These are phyloP conservation scores for Coccomyxa subellipsoidea DNA, from an alignment of 163 green algal genomes.

Conservation along the genomic window DNA sequence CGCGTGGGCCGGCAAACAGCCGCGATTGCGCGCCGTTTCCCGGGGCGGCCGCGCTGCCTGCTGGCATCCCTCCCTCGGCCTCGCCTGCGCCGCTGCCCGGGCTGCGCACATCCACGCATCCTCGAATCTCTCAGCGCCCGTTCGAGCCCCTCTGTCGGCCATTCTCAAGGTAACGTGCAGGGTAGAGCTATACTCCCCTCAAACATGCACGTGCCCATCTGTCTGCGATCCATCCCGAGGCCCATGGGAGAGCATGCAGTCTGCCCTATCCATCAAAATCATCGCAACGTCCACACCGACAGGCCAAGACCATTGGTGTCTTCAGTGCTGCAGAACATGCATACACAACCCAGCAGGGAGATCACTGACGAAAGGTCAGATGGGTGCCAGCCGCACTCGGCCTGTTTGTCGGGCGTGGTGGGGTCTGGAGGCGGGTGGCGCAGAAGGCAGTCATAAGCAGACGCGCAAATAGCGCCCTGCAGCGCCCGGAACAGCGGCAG, in stretches of 20 bases:
- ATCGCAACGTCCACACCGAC: not conserved
- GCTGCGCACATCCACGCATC: not conserved
- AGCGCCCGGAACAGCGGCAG: slow-evolving; percentile 5
- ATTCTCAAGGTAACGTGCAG: too few species aligned
- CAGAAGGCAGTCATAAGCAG: slow-evolving; percentile 1
- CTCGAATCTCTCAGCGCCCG: not conserved
- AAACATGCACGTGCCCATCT: not conserved
- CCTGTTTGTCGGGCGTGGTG: not conserved
- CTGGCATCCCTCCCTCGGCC: not conserved
- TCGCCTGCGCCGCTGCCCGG: not conserved
- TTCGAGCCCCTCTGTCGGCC: too few species aligned
- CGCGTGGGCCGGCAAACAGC: not conserved
- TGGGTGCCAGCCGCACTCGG: not conserved
- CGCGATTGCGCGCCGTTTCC: not conserved
- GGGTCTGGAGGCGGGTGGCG: not conserved
- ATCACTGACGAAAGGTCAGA: too few species aligned
- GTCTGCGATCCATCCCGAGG: too few species aligned
- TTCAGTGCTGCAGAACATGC: not conserved
- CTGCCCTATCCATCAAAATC: not conserved
- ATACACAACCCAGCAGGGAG: not conserved
- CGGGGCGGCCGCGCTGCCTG: not conserved
- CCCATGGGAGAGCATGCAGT: not conserved
- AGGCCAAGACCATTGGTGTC: not conserved
- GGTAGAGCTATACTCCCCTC: not conserved
- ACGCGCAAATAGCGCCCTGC: not conserved